Conservation (phyloP, 2,329 filamentous ascomycete genomes). For the Ustulina deusta region DNA sequence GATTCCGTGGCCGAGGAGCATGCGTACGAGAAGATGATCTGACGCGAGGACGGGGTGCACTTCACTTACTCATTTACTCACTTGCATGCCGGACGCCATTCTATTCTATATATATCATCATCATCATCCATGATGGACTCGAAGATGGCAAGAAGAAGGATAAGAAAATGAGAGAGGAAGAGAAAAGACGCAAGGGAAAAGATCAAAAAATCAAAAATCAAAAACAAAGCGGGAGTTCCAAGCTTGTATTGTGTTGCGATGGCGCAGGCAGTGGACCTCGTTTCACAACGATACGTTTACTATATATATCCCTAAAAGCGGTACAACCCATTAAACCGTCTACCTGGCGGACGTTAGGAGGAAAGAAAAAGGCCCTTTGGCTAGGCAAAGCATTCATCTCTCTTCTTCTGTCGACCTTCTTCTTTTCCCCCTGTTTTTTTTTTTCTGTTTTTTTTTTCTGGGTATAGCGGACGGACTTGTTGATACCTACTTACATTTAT, state of each 20-base stretch:
- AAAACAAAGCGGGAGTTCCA: neutral
- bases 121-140: neutral
- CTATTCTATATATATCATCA: neutral
- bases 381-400: conserved; percentile 4
- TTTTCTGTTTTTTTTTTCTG: neutral
- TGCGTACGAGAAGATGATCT: conserved; percentile 36
- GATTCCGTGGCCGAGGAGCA: conserved; percentile 46
- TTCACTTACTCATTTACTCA: neutral
- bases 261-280: neutral
- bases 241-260: neutral
- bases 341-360: neutral
- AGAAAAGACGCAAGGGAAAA: neutral
- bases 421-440: too few species aligned
- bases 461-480: neutral
- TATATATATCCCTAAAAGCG: neutral
- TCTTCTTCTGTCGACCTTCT: neutral
- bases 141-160: neutral
- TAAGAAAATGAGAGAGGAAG: neutral
- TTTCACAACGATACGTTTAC: neutral
- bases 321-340: neutral
- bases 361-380: neutral
- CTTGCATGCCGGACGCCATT: neutral
- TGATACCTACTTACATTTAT: neutral
- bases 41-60: neutral
- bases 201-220: neutral